Conservation (phyloP, 805 yeast species). For the Starmerella vaccinii region DNA sequence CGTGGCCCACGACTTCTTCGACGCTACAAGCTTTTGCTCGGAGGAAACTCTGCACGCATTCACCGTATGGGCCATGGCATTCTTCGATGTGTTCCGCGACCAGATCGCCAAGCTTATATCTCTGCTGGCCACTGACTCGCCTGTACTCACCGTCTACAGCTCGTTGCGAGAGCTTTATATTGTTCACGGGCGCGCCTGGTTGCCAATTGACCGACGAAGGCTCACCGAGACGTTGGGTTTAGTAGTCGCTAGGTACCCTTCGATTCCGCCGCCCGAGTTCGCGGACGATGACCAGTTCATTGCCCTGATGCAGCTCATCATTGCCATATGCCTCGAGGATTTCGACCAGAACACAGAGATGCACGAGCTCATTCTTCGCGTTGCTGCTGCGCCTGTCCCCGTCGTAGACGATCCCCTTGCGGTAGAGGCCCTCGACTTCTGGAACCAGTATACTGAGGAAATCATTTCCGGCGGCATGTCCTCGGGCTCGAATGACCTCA, state of each 20-base stretch:
- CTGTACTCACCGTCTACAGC: neutral
- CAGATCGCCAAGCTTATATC: slow-evolving; percentile 9
- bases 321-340: slow-evolving; percentile 19
- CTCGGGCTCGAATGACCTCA: slow-evolving; percentile 31
- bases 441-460: slow-evolving; percentile 31
- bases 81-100: slow-evolving; percentile 14
- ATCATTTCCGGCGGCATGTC: slow-evolving; percentile 27
- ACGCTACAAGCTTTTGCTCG: neutral
- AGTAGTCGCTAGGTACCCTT: neutral
- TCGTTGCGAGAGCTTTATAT: slow-evolving; percentile 4
- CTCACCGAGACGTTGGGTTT: neutral
- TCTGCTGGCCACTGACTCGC: neutral
- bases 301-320: slow-evolving; percentile 19
- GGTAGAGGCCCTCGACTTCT: slow-evolving; percentile 29
- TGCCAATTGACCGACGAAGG: neutral
- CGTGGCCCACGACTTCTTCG: slow-evolving; percentile 1
- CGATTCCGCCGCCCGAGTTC: slow-evolving; percentile 1
- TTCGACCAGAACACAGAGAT: slow-evolving; percentile 8
- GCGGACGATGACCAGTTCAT: slow-evolving; percentile 14
- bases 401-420: slow-evolving; percentile 28
- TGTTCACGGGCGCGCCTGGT: slow-evolving; percentile 16
- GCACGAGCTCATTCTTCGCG: slow-evolving; percentile 14
- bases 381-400: slow-evolving; percentile 18
- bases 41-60: slow-evolving; percentile 12
- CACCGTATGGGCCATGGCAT: slow-evolving; percentile 19